Base-by-base conservation (phyloP, 2,329 filamentous ascomycete species). In the Sarocladium oryzae region DNA sequence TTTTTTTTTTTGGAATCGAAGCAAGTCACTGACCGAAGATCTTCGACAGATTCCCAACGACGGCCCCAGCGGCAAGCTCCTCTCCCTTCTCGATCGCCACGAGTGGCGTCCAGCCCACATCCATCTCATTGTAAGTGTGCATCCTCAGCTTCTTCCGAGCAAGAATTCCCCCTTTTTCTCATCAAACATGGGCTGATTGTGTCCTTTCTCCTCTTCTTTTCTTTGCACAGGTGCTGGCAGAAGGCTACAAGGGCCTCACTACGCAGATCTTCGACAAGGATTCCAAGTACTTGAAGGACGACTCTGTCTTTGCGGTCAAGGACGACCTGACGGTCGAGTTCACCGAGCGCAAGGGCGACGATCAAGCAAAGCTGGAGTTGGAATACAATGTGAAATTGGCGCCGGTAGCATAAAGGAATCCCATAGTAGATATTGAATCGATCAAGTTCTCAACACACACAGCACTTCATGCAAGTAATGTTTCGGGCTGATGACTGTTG, bases 251-350 rank as follows among this genome's bases (percentile, higher is more conserved):
- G 57, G 73, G 81, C 1, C 74, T 90, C 45, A 84, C 82, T 0
- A 71, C 69, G 2, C 85, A 89, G 65, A 79, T 89, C 51, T 89
- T 88, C 62, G 84, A 88, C 61, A 68, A 73, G 53, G 72, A 77
- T 54, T 78, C 82, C 64, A 50, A 50, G 15, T 54, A 54, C 33
- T 23, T 52, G 33, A 56, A 57, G 8, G 66, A 67, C 49, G 74
- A 77, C 52, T 65, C 69, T 11, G 74, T 75, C 10, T 77, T 73
- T 46, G 74, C 73, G 2, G 71, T 74, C 40, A 76, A 76, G 64
- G 62, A 70, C 26, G 72, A 71, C 46, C 58, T 76, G 24, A 51
- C 67, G 3, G 64, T 71, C 0, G 56, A 58, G 26, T 73, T 74
- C 53, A 58, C 58, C 43, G 57, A 57, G 24, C 56, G 58, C 13